Base-by-base conservation (phyloP, 2,329 filamentous ascomycete species). In the Anthostomella pinea region DNA sequence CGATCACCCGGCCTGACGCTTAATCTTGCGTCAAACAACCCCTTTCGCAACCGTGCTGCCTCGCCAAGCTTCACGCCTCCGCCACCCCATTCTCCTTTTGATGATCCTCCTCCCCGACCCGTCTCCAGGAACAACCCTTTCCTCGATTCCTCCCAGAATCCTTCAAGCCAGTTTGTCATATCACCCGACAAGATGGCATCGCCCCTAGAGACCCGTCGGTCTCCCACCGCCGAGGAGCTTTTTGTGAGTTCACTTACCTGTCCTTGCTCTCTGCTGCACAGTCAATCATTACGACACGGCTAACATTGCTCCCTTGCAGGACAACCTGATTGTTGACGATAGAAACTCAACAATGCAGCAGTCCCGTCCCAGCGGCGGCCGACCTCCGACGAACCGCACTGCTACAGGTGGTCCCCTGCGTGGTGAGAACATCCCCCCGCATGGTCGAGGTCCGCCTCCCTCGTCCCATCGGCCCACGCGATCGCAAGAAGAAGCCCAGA, bases 11-110 rank as follows among this genome's bases (percentile, higher is more conserved):
- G 71, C 50, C 69, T 83, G 58, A 69, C 75, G 36, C 67, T 84
- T 60, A 83, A 81, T 64, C 76, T 89, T 56, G 81, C 82, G 62
- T 89, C 85, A 61, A 89, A 89, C 73, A 90, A 90, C 60, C 85
- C 85, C 45, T 90, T 79, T 56, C 82, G 85, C 68, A 87, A 87
- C 63, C 79, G 83, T 56, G 79, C 81, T 47, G 69, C 72, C 23
- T 86, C 83, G 46, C 82, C 77, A 57, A 58, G 43, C 48, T 53
- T 57, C 53, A 67, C 54, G 47, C 57, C 53, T 56, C 65, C 60
- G 14, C 52, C 53, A 42, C 68, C 66, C 50, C 64, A 63, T 45
- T 82, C 75, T 47, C 80, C 75, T 44, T 79, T 80, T 57, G 77
- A 79, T 63, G 76, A 80, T 62, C 70, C 67, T 46, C 66, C 69